Percentiles rank a stretch among this genome's conserved stretches.
Conservation (phyloP, 805 yeast genomes). For the Lipomyces orientalis region DNA sequence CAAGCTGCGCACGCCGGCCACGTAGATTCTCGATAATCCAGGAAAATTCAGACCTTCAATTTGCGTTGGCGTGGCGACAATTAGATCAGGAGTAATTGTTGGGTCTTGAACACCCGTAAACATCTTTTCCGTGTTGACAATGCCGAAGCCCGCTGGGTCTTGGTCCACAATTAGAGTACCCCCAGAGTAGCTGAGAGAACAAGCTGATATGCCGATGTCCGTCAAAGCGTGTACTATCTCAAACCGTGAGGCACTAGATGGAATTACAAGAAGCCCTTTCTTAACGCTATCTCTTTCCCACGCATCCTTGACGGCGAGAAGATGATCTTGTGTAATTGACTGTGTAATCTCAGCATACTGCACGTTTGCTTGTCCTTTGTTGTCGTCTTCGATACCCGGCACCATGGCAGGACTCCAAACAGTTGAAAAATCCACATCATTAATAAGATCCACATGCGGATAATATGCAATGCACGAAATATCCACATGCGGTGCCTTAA, state of each 20-base stretch:
- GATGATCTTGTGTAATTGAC: conserved; percentile 8
- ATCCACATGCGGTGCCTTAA: neutral
- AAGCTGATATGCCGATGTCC: conserved; percentile 15
- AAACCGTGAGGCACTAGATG: conserved; percentile 21
- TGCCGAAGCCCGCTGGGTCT: conserved; percentile 8
- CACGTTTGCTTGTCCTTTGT: neutral
- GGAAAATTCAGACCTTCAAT: conserved; percentile 33
- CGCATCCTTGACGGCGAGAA: conserved; percentile 8
- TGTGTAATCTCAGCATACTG: conserved; percentile 6
- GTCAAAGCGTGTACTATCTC: conserved; percentile 11
- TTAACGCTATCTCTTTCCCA: conserved; percentile 5
- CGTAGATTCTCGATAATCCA: conserved; percentile 28
- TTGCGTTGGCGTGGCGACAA: conserved; percentile 23
- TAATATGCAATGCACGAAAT: neutral
- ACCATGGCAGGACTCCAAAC: neutral
- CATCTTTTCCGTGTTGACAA: conserved; percentile 14
- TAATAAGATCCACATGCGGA: neutral
- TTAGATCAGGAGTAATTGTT: conserved; percentile 20
- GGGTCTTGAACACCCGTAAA: conserved; percentile 6
- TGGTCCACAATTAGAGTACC: conserved; percentile 6
- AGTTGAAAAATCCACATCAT: neutral
- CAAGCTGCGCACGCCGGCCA: conserved; percentile 22
- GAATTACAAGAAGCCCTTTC: conserved; percentile 25
- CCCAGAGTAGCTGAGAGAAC: conserved; percentile 10
- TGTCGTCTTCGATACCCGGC: neutral